Conservation (phyloP, 306 rosid genomes). For the Prunus padus region DNA sequence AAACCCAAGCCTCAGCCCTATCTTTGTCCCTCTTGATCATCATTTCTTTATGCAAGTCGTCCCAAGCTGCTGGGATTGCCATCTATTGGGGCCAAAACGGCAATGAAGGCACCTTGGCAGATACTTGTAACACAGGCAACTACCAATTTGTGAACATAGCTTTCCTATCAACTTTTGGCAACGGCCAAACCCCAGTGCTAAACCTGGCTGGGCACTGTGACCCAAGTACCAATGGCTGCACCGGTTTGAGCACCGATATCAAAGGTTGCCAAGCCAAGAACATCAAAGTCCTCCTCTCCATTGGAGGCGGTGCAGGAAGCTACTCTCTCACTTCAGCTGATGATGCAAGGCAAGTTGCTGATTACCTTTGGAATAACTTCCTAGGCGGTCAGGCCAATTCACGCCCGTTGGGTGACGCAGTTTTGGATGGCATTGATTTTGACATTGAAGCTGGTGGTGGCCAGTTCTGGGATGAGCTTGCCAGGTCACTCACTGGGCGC, state of each 20-base stretch:
- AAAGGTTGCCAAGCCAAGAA: slow-evolving; percentile 39
- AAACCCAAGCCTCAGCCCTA: slow-evolving; percentile 23
- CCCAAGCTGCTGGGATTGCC: slow-evolving; percentile 45
- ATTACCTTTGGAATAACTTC: slow-evolving; percentile 54
- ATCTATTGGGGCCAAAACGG: slow-evolving; percentile 61
- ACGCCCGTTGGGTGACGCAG: slow-evolving; percentile 52
- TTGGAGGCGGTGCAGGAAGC: slow-evolving; percentile 45
- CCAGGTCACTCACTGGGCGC: slow-evolving; percentile 24
- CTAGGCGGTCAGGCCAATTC: slow-evolving; percentile 47
- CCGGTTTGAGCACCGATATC: slow-evolving; percentile 31
- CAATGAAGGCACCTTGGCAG: slow-evolving; percentile 45
- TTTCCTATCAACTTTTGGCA: slow-evolving; percentile 50
- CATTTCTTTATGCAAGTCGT: slow-evolving; percentile 23
- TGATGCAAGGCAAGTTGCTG: slow-evolving; percentile 40
- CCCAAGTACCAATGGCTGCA: slow-evolving; percentile 29
- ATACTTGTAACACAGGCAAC: slow-evolving; percentile 54
- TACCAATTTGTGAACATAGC: slow-evolving; percentile 66
- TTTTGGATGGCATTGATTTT: slow-evolving; percentile 60
- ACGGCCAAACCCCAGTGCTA: slow-evolving; percentile 31
- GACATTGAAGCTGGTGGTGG: slow-evolving; percentile 44
- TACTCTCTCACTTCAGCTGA: slow-evolving; percentile 49
- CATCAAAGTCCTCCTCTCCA: slow-evolving; percentile 60
- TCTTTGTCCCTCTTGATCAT: slow-evolving; percentile 27
- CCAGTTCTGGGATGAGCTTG: slow-evolving; percentile 43
- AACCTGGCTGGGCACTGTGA: slow-evolving; percentile 53